phyloP scores from a whole-genome alignment of 495 filamentous ascomycete genomes.

The Hamigera avellanea region DNA sequence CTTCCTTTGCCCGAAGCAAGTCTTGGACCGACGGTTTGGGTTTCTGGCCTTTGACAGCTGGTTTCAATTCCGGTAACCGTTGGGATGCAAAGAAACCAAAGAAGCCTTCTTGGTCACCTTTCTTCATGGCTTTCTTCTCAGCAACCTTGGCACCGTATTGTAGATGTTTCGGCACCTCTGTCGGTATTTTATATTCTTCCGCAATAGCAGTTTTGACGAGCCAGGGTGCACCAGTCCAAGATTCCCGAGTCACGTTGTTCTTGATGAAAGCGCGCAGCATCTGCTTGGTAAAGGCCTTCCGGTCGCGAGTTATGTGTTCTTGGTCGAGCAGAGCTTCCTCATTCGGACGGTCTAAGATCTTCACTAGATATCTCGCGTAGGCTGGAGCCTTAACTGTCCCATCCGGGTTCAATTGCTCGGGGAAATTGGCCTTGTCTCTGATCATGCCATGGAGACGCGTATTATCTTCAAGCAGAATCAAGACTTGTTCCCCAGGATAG shows the following conservation, averaged over 20 bases:
- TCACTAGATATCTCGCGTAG: conserved; percentile 74
- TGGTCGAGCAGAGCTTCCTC: conserved; percentile 74
- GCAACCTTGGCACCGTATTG: conserved; percentile 68
- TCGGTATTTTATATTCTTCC: conserved; percentile 71
- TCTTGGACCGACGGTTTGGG: conserved; percentile 41
- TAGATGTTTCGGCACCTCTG: conserved; percentile 70
- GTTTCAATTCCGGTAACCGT: conserved; percentile 66
- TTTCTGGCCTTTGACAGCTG: conserved; percentile 68
- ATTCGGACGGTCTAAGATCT: conserved; percentile 51
- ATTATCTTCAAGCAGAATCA: conserved; percentile 55
- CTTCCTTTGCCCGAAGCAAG: conserved; percentile 31
- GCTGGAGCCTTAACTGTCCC: conserved; percentile 50
- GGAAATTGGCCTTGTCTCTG: conserved; percentile 75
- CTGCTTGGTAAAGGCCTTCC: conserved; percentile 90
- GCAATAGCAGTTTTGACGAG: conserved; percentile 82
- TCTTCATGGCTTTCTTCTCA: conserved; percentile 68
- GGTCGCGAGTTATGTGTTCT: conserved; percentile 72
- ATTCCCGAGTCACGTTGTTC: conserved; percentile 79
- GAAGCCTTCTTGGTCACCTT: conserved; percentile 43
- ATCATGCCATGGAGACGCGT: conserved; percentile 68
- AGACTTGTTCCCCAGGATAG: conserved; percentile 82
- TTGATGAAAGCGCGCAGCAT: conserved; percentile 91
- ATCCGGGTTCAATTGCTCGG: conserved; percentile 47
- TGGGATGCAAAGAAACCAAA: conserved; percentile 43
- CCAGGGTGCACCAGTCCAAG: conserved; percentile 94